Base-by-base conservation (phyloP, 2,329 filamentous ascomycete genomes). In the Microsporum audouinii region DNA sequence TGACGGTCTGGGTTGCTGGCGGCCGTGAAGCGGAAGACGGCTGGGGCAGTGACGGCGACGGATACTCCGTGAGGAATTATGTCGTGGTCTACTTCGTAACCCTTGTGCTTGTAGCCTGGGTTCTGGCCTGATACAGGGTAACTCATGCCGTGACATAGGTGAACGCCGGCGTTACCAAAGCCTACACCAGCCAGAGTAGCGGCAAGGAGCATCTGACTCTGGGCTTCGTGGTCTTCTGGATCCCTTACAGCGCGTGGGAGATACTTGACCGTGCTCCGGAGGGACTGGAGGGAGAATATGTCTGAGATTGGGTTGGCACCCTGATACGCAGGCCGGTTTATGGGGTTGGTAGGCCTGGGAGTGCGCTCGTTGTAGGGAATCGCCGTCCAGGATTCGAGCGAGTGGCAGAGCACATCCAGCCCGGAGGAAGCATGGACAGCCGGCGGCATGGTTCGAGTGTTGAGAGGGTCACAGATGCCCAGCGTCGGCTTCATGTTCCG, bases 41-140 rank as follows among this genome's bases (percentile, higher is more conserved):
- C 88, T 0, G 94, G 92, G 0, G 92, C 90, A 0, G 90, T 92
- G 5, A 97, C 92, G 2, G 91, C 94, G 0, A 99, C 94, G 1
- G 88, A 92, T 29, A 99, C 94, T 59, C 94, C 94, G 73, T 99
- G 94, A 0, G 94, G 94, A 70, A 99, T 97, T 68, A 99, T 88
- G 7, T 88, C 84, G 34, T 81, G 72, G 31, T 83, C 75, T 5
- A 95, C 85, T 1, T 86, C 78, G 73, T 99, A 99, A n/a, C 94
- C 94, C 0, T 81, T 74, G 71, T 99, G 94, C 68, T 85, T 86
- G 76, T 97, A 97, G 3, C 88, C 87, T 0, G 89, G 89, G 72
- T 99, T 99, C 72, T 96, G 91, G 34, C 91, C 89, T 0, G 90
- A 95, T 70, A 99, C 96, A 17, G 94, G 94, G 71, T 99, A 99